Percentiles rank a stretch among this genome's conserved stretches.
Conservation (phyloP, 148 eudicot genomes). For the Nyssa sinensis region DNA sequence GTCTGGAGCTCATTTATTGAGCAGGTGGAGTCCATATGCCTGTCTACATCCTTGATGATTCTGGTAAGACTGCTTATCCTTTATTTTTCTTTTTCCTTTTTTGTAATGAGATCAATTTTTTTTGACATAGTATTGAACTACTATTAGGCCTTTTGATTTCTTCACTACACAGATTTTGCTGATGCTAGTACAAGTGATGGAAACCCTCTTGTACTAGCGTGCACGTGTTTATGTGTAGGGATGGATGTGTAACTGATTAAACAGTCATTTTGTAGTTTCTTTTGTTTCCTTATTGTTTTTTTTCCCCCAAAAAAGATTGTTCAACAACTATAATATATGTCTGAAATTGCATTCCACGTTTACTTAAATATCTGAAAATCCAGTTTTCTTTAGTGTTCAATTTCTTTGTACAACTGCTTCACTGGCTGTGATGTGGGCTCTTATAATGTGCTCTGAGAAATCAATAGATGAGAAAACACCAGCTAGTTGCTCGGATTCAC, state of each 20-base stretch:
- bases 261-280: not conserved
- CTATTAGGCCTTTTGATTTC: too few species aligned
- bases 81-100: not conserved
- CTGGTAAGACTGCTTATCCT: slow-evolving; percentile 47
- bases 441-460: not conserved
- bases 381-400: not conserved
- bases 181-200: too few species aligned
- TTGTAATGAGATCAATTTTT: not conserved
- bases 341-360: not conserved
- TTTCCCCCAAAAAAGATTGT: not conserved
- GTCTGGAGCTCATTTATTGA: slow-evolving; percentile 75
- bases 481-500: slow-evolving; percentile 5
- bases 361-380: not conserved
- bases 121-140: too few species aligned
- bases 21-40: slow-evolving; percentile 72
- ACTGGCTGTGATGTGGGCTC: not conserved
- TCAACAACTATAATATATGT: not conserved
- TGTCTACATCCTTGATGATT: slow-evolving; percentile 70
- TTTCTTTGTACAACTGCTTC: not conserved
- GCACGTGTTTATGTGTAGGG: not conserved
- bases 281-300: not conserved
- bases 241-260: not conserved
- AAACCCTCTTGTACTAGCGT: too few species aligned
- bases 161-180: too few species aligned
- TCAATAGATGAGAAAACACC: not conserved